Percentiles rank a stretch among this genome's conserved stretches.
Evolutionary conservation across 306 rosid species (phyloP).

Genomic region (Trichosanthes truncata): DNA sequence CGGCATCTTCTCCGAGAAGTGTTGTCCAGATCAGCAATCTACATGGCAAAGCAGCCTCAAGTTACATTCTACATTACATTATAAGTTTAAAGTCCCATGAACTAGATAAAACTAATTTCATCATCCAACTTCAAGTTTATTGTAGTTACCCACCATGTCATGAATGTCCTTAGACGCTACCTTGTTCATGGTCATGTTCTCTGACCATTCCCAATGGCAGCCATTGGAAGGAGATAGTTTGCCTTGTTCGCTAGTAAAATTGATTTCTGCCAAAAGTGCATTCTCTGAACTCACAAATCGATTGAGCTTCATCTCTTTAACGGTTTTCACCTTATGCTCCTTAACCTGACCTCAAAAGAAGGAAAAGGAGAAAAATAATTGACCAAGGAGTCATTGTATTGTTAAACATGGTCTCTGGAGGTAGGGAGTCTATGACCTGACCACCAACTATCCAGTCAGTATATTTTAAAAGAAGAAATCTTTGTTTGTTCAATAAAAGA

Average conservation of each 20-base stretch:
- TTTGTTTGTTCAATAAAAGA: neutral
- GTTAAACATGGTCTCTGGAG: neutral
- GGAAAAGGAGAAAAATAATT: neutral
- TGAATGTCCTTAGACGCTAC: slow-evolving; percentile 20
- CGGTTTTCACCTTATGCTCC: slow-evolving; percentile 41
- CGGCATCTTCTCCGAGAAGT: slow-evolving; percentile 36
- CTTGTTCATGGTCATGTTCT: slow-evolving; percentile 18
- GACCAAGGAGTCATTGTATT: neutral
- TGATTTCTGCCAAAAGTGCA: slow-evolving; percentile 42
- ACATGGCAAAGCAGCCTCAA: slow-evolving; percentile 5
- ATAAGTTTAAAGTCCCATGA: neutral
- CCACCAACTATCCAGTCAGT: neutral
- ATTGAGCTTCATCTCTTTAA: slow-evolving; percentile 31
- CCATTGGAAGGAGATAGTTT: slow-evolving; percentile 27
- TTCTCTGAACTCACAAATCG: slow-evolving; percentile 37
- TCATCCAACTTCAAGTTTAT: neutral
- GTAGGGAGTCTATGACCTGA: neutral
- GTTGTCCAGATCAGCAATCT: slow-evolving; percentile 38
- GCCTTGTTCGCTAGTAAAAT: slow-evolving; percentile 34
- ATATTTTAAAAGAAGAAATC: neutral
- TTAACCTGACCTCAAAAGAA: slow-evolving; percentile 35
- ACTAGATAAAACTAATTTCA: neutral
- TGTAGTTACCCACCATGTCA: slow-evolving; percentile 26
- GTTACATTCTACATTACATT: neutral
- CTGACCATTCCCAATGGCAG: slow-evolving; percentile 25